A percentile compares a stretch with the other conserved stretches of the same genome.
Evolutionary conservation across 306 rosid genomes (phyloP).

Genomic region (Alnus glutinosa): DNA sequence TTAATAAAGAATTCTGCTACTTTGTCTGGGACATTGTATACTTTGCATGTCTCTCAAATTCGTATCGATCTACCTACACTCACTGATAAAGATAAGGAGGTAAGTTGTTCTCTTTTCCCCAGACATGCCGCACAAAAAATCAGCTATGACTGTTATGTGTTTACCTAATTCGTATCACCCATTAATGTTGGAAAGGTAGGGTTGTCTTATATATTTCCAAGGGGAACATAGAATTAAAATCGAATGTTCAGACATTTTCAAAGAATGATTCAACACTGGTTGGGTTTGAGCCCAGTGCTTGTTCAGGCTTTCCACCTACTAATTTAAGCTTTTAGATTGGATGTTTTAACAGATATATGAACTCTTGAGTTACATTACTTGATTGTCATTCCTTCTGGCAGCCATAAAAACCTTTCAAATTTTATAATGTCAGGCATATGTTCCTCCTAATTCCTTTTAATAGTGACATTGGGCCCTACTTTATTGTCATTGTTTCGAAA

Average conservation of each 20-base stretch:
- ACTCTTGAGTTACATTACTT: not conserved
- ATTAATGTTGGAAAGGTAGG: not conserved
- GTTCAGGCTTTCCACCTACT: not conserved
- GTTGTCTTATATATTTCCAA: not conserved
- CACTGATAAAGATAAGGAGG: constrained; percentile 54
- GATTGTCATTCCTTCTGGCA: constrained; percentile 9
- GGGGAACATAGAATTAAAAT: not conserved
- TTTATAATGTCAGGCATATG: not conserved
- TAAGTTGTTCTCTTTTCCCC: constrained; percentile 12
- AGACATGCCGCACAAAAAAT: not conserved
- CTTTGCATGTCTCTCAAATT: constrained; percentile 51
- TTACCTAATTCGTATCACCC: not conserved
- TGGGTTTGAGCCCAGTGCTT: not conserved
- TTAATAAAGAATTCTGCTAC: constrained; percentile 51
- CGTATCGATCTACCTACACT: constrained; percentile 57
- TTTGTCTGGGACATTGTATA: constrained; percentile 49
- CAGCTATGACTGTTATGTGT: not conserved
- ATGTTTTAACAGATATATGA: not conserved
- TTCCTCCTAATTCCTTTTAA: not conserved
- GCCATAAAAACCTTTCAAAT: not conserved
- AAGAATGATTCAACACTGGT: not conserved
- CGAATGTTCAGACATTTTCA: not conserved
- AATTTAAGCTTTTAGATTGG: not conserved
- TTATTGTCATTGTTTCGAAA: not conserved
- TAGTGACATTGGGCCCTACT: not conserved